Evolutionary conservation across 129 eudicot species (phyloP).

Genomic region (Logfia minima): DNA sequence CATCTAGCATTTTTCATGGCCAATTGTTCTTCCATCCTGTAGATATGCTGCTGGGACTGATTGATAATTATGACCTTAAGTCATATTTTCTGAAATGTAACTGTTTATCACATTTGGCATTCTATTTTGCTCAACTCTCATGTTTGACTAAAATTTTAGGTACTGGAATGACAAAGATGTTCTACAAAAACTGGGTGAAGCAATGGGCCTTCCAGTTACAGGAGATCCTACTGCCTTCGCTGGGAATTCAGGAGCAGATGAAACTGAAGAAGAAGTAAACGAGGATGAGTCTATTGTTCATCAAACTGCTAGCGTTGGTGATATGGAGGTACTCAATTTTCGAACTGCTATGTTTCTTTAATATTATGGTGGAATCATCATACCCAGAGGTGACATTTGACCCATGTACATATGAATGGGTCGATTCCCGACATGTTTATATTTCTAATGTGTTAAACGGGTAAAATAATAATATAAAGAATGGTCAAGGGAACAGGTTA

Average conservation of each 20-base stretch:
- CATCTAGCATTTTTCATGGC: neutral
- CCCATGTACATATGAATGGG: neutral
- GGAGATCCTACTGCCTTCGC: conserved; percentile 63
- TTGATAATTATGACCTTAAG: neutral
- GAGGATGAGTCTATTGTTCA: conserved; percentile 94
- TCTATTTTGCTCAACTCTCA: neutral
- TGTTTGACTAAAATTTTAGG: conserved; percentile 20
- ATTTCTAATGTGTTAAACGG: neutral
- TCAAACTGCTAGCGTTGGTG: conserved; percentile 87
- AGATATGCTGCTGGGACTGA: conserved; percentile 6
- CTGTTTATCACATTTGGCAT: neutral
- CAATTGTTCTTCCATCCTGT: neutral
- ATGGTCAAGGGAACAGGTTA: no score
- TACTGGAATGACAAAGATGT: conserved; percentile 89
- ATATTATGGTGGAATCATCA: neutral
- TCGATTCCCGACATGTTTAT: neutral
- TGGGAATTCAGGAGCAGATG: conserved; percentile 55
- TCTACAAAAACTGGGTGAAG: conserved; percentile 83
- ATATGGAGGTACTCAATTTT: conserved; percentile 56
- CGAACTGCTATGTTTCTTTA: conserved; percentile 12
- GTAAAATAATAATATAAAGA: neutral
- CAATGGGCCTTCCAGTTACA: conserved; percentile 83
- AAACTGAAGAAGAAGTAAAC: conserved; percentile 59
- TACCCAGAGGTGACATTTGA: neutral
- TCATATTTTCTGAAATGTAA: conserved; percentile 1